Conservation (phyloP, 495 filamentous ascomycete species). For the Neurospora terricola region DNA sequence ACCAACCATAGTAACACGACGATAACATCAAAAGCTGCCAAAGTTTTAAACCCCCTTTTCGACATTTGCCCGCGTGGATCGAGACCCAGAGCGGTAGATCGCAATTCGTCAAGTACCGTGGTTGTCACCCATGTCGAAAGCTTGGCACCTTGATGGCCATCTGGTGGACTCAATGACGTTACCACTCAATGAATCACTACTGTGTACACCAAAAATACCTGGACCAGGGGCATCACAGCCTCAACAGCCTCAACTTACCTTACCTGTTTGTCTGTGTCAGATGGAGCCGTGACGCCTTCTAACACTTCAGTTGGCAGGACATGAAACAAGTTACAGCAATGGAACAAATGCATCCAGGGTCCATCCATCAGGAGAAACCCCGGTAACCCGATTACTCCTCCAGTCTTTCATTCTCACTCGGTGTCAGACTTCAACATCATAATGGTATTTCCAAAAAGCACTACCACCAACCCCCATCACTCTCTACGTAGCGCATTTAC, state of each 20-base stretch:
- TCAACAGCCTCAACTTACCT: background rate
- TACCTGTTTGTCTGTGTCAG: background rate
- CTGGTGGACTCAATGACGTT: background rate
- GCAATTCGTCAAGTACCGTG: background rate
- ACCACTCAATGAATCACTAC: no score
- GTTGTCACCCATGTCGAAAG: background rate
- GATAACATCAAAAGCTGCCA: background rate
- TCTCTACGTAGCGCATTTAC: slow-evolving; percentile 12
- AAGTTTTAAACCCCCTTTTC: background rate
- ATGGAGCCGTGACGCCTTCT: background rate
- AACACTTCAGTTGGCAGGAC: slow-evolving; percentile 1
- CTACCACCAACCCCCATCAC: background rate
- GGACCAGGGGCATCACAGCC: background rate
- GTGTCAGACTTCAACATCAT: background rate
- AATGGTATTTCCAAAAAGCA: background rate
- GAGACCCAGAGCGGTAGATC: background rate
- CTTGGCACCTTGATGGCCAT: background rate
- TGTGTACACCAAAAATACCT: background rate
- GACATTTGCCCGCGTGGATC: background rate
- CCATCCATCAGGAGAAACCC: background rate
- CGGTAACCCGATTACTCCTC: background rate
- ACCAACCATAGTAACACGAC: background rate
- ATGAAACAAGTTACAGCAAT: slow-evolving; percentile 2
- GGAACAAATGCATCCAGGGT: background rate
- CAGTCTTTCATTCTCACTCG: background rate